phyloP scores from a whole-genome alignment of 768 basidiomycete genomes.

The Amanita pallidorosea region DNA sequence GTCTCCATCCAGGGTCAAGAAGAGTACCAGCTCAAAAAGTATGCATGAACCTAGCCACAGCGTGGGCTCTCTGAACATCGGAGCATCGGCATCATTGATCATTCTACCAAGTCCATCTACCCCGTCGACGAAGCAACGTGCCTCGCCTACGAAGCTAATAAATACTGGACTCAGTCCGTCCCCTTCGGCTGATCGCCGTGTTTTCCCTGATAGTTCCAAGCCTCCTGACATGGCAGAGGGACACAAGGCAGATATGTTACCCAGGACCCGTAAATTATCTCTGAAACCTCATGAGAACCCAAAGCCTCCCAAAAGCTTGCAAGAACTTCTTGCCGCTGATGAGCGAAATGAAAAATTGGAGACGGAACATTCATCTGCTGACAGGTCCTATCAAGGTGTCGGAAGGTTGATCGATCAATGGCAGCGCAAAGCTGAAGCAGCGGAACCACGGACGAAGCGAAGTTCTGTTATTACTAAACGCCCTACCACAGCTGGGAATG shows the following conservation, averaged over 20 bases:
- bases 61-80: constrained; percentile 9
- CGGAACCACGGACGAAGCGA: constrained; percentile 31
- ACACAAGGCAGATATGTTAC: constrained; percentile 6
- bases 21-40: constrained; percentile 2
- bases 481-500: constrained; percentile 18
- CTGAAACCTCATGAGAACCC: constrained; percentile 16
- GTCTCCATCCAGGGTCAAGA: constrained; percentile 14
- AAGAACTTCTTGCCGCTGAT: constrained; percentile 8
- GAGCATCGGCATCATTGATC: background rate
- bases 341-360: constrained; percentile 8
- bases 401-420: constrained; percentile 81
- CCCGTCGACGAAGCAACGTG: background rate
- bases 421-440: constrained; percentile 63
- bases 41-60: background rate
- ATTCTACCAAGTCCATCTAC: constrained; percentile 2
- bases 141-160: constrained; percentile 1
- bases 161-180: background rate
- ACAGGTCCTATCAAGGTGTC: constrained; percentile 74
- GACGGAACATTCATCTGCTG: constrained; percentile 47
- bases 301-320: constrained; percentile 9
- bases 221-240: background rate
- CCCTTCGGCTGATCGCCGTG: background rate
- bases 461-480: constrained; percentile 28
- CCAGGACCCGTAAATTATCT: constrained; percentile 18
- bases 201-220: background rate